phyloP scores from a whole-genome alignment of 2,329 filamentous ascomycete genomes.

The Clonostachys rosea region DNA sequence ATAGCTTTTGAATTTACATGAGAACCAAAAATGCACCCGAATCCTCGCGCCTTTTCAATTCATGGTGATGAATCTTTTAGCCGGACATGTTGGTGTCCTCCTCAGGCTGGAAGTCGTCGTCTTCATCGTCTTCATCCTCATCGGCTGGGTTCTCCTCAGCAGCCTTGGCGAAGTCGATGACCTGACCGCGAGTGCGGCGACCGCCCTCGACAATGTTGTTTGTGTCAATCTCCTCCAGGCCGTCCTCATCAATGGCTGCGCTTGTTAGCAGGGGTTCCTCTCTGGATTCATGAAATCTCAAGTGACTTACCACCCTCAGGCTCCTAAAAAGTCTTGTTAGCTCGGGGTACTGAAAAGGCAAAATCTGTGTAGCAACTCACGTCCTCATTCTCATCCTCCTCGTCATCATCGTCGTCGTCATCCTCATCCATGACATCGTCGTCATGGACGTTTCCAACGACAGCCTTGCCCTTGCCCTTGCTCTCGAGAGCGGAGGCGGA shows the following conservation, averaged over 20 bases:
- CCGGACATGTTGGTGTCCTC: conserved; percentile 65
- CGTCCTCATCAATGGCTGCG: conserved; percentile 63
- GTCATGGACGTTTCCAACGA: conserved; percentile 40
- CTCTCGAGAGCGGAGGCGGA: conserved; percentile 36
- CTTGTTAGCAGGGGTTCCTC: conserved; percentile 3
- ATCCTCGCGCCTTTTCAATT: not conserved
- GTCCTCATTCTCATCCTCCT: conserved; percentile 42
- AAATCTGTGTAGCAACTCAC: conserved; percentile 2
- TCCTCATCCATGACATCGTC: conserved; percentile 71
- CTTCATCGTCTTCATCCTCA: conserved; percentile 79
- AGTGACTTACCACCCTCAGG: not conserved
- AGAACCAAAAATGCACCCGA: too few relatives aligned
- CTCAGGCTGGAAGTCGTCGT: conserved; percentile 64
- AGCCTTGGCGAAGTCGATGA: conserved; percentile 91
- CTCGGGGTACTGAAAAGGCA: not conserved
- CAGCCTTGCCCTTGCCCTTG: conserved; percentile 88
- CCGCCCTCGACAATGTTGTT: conserved; percentile 79
- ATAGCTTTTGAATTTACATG: too few relatives aligned
- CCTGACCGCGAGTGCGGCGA: conserved; percentile 83
- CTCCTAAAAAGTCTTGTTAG: not conserved
- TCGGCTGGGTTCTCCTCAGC: conserved; percentile 70
- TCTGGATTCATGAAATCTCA: too few relatives aligned
- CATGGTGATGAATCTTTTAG: conserved; percentile 10
- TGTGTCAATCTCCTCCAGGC: conserved; percentile 86
- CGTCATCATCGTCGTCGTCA: conserved; percentile 68